These are phyloP conservation scores for Ilyonectria destructans DNA, from an alignment of 2,329 filamentous ascomycete species.

Conservation along the genomic window DNA sequence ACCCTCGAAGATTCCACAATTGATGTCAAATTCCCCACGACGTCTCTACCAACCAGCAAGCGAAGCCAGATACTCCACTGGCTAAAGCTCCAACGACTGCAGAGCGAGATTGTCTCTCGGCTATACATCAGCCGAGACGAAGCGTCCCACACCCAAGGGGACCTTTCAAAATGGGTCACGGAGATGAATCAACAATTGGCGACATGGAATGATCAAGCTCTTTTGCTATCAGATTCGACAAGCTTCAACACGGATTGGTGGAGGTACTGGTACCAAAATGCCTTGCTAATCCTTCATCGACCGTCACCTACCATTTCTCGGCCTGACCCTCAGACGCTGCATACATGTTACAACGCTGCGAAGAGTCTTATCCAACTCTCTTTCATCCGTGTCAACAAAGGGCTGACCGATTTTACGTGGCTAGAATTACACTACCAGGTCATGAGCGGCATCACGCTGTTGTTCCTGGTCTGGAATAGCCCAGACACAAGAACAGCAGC, in stretches of 20 bases:
- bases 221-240: slow-evolving; percentile 9
- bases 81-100: slow-evolving; percentile 42
- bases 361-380: slow-evolving; percentile 43
- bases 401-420: slow-evolving; percentile 42
- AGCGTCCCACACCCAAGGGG: neutral
- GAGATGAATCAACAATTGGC: slow-evolving; percentile 19
- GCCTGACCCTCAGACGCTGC: slow-evolving; percentile 23
- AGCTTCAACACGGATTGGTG: slow-evolving; percentile 37
- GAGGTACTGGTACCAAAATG: slow-evolving; percentile 44
- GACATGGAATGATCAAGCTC: slow-evolving; percentile 24
- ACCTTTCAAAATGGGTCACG: slow-evolving; percentile 13
- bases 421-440: slow-evolving; percentile 46
- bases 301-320: slow-evolving; percentile 34
- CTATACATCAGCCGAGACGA: slow-evolving; percentile 25
- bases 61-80: slow-evolving; percentile 40
- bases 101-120: slow-evolving; percentile 38
- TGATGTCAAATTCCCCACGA: slow-evolving; percentile 36
- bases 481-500: slow-evolving; percentile 23
- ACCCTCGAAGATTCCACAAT: slow-evolving; percentile 44
- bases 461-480: slow-evolving; percentile 40
- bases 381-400: slow-evolving; percentile 38
- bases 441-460: slow-evolving; percentile 45
- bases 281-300: slow-evolving; percentile 42
- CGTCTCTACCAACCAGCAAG: slow-evolving; percentile 19
- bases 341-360: slow-evolving; percentile 37